Base-by-base conservation (phyloP, 495 filamentous ascomycete genomes). In the Lepraria neglecta region DNA sequence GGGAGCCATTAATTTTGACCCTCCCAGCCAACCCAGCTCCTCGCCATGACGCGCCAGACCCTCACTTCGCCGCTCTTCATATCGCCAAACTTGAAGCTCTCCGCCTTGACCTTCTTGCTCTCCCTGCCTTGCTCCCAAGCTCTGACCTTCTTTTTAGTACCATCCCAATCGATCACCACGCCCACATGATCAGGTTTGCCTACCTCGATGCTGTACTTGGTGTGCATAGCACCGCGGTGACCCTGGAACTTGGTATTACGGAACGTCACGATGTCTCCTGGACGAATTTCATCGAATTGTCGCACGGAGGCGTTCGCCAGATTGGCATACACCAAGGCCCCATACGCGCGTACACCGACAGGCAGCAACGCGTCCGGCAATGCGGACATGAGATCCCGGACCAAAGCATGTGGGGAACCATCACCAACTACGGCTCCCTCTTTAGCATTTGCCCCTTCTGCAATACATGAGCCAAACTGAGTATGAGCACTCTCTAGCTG, bases 91-190 rank as follows among this genome's bases (percentile, higher is more conserved):
- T 92, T 91, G 71, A 89, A 97, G 72, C 89, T 91, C 77, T 97
- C 92, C 59, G 89, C 75, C 77, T 92, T 95, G 43, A 95, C 88
- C 77, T 97, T 97, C 76, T 87, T 94, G 70, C 85, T 92, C 74
- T 97, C 94, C 35, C 94, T 77, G 0, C 92, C 94, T 70, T 98
- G 94, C 70, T 98, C 94, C 88, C 89, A 97, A 0, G 86, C 92
- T 44, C 92, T 77, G 42, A 98, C 87, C 80, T 96, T 96, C 83
- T 96, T 97, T 80, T 97, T 96, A 30, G 91, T 96, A 35, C 94
- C 94, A 72, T 98, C 94, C 94, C 94, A 98, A 70, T 98, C 94
- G 12, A 91, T 82, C n/a, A 97, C 92, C n/a, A 98, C 78, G 4
- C 82, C 95, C 1, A 97, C 94, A 72, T 98, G 94, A 66, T 96